phyloP scores from a whole-genome alignment of 2,329 filamentous ascomycete genomes.

The Venturia effusa region DNA sequence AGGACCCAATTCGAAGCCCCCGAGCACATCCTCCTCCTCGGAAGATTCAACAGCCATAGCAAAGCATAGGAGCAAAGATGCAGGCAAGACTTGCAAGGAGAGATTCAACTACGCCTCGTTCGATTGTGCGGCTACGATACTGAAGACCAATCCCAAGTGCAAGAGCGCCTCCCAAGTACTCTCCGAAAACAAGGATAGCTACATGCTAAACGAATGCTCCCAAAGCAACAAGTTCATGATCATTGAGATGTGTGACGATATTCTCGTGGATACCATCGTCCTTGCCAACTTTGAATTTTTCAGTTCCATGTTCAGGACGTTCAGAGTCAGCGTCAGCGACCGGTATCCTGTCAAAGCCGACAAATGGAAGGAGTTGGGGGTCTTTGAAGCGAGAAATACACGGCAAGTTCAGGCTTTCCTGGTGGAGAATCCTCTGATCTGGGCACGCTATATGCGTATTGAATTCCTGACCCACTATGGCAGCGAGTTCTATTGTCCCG shows the following conservation, averaged over 20 bases:
- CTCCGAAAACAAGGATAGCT: slow-evolving; percentile 95
- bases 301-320: slow-evolving; percentile 87
- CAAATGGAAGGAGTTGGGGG: slow-evolving; percentile 81
- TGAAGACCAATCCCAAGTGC: slow-evolving; percentile 78
- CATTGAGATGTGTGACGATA: slow-evolving; percentile 80
- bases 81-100: slow-evolving; percentile 95
- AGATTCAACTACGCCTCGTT: slow-evolving; percentile 96
- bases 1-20: slow-evolving; percentile 14
- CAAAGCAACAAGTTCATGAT: slow-evolving; percentile 86
- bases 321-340: slow-evolving; percentile 86
- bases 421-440: slow-evolving; percentile 89
- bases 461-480: slow-evolving; percentile 92
- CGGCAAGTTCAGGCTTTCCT: slow-evolving; percentile 90
- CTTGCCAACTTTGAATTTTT: slow-evolving; percentile 99
- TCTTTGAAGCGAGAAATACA: slow-evolving; percentile 84
- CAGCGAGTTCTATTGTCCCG: slow-evolving; percentile 90
- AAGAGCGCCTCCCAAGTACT: slow-evolving; percentile 83
- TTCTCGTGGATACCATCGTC: slow-evolving; percentile 88
- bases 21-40: slow-evolving; percentile 7
- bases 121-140: slow-evolving; percentile 84
- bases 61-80: slow-evolving; percentile 65
- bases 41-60: slow-evolving; percentile 19
- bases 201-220: slow-evolving; percentile 90
- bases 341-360: slow-evolving; percentile 86
- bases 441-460: slow-evolving; percentile 84